Evolutionary conservation across 2,329 filamentous ascomycete genomes (phyloP).

Genomic region (Pestalotiopsis sp.): DNA sequence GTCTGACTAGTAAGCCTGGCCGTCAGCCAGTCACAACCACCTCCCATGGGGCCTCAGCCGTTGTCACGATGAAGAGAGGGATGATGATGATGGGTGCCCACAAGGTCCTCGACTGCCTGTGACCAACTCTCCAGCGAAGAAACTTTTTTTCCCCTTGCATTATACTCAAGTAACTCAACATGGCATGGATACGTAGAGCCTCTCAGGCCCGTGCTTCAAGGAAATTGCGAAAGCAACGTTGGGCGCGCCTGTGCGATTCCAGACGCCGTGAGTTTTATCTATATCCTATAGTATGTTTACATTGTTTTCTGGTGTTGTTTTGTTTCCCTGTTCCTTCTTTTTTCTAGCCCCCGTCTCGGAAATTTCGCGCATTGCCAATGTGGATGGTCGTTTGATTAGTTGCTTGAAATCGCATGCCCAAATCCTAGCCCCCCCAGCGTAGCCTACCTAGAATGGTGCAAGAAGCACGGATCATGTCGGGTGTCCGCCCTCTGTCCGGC

Average conservation of each 20-base stretch:
- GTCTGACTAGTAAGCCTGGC: background rate
- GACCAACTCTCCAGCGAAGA: background rate
- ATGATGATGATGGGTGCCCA: background rate
- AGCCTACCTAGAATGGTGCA: background rate
- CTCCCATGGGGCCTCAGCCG: background rate
- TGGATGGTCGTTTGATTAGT: constrained; percentile 7
- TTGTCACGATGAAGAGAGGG: background rate
- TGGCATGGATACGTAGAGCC: background rate
- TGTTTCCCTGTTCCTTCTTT: background rate
- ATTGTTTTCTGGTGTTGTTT: background rate
- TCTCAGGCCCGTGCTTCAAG: background rate
- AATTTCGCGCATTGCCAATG: constrained; percentile 6
- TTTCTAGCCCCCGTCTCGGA: constrained; percentile 12
- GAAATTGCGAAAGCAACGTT: constrained; percentile 3
- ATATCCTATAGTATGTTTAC: background rate
- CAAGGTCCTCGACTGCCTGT: background rate
- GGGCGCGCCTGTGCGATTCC: background rate
- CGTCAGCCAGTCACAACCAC: background rate
- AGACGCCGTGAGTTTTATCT: too few relatives aligned
- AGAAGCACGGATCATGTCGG: background rate
- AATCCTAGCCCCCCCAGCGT: background rate
- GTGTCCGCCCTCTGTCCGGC: background rate
- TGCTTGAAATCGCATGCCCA: constrained; percentile 2
- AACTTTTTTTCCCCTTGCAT: background rate
- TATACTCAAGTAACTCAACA: background rate